Evolutionary conservation across 345 rosid species (phyloP), one percentile per base, ranked within the genome.

Genomic region (Aurinia saxatilis): DNA sequence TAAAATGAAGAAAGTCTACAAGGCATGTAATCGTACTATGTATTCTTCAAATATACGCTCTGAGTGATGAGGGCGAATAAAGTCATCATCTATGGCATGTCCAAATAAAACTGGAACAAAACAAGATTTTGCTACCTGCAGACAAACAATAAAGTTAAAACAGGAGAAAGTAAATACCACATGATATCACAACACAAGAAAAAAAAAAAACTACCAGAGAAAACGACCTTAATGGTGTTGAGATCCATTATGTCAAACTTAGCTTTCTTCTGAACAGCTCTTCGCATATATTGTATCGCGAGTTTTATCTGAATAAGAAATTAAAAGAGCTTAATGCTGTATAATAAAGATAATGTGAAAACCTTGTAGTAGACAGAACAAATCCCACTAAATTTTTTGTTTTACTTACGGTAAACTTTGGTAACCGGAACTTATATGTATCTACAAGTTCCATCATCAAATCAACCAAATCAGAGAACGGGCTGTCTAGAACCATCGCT

Each of bases 391-490:
- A 10, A 57, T 63, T 42, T 63, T 42, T 40, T 49, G 2, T 31
- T 48, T 19, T 14, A 77, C 98, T 84, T 76, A 91, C 96, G 14
- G 92, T 86, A 73, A 86, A 91, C 72, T 88, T 91, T 4, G 98
- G 98, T 61, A 91, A 69, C 21, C 85, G 87, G 55, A 82, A 62
- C 70, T 84, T 88, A 74, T 86, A 86, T 18, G 93, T 86, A 66
- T 88, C 98, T 31, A 86, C 98, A 6, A 91, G 87, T 77, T 86
- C 98, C 95, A 91, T 82, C 95, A 91, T 91, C 74, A 91, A 69
- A 69, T 88, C 95, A 51, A 91, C 98, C 87, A 91, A 80, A 80
- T 84, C 87, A 61, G 95, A 88, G 76, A 91, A 88, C 19, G 96
- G 93, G 68, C 95, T 88, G 72, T 91, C 96, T 56, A 91, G 87